Base-by-base conservation (phyloP, 768 basidiomycete genomes). In the Crassisporium funariophilum region DNA sequence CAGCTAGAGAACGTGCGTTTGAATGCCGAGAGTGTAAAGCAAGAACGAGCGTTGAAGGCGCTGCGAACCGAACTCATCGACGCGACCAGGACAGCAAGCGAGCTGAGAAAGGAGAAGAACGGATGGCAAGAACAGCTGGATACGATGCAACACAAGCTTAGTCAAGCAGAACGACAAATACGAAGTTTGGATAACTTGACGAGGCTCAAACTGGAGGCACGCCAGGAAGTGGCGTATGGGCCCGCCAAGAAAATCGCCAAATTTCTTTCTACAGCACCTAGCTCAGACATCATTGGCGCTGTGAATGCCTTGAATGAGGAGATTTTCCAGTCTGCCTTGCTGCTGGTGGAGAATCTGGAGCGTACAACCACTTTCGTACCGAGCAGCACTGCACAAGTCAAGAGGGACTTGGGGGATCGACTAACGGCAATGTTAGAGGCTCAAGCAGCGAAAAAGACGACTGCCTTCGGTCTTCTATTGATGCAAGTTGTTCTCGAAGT, bases 281-380 rank as follows among this genome's bases (percentile, higher is more conserved):
- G 59, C 21, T 25, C 49, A 12, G 60, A 62, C 29, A 54, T 62
- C 12, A 35, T 59, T 15, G 35, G 15, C 4, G 52, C 54, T 9
- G 51, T 62, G n/a, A 41, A 21, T 12, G 49, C 41, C 10, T 49
- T 62, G 25, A 62, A 62, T 35, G 56, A 59, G 16, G 60, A 59
- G 35, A 52, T 62, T 39, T 34, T 49, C 12, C 60, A 62, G 33
- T 33, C 53, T 7, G 52, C 58, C 10, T 53, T 48, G 27, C 46
- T 53, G 22, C 37, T 59, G 8, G 49, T 56, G 36, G 58, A 59
- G 38, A 50, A 47, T 22, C 39, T 58, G 20, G 53, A 59, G 34
- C 50, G 50, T 17, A 40, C 44, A 9, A 47, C 41, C 8, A 36
- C 24, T 20, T 15, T 23, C 6, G 19, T 9, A 15, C 19, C 42